Conservation (phyloP, 495 filamentous ascomycete genomes). For the Aspergillus steynii region DNA sequence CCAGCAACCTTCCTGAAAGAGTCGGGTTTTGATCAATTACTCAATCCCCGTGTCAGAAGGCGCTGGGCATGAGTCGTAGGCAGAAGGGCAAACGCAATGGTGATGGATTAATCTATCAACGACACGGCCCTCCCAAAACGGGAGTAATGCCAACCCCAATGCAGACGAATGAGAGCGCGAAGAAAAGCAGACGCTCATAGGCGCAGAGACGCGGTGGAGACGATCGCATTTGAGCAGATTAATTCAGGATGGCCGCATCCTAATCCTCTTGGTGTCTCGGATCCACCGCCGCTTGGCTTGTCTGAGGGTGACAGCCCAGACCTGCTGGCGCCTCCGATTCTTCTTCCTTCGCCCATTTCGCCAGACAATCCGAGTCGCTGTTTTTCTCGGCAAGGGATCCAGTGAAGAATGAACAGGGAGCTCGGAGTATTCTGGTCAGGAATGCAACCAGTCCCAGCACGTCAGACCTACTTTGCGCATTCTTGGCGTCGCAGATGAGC, state of each 20-base stretch:
- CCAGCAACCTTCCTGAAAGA: no score
- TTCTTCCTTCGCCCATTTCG: not conserved
- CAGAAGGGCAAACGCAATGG: not conserved
- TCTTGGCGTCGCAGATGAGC: constrained; percentile 12
- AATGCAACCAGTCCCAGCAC: not conserved
- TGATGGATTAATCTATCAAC: not conserved
- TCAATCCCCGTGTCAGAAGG: not conserved
- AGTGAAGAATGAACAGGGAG: not conserved
- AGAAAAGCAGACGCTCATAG: not conserved
- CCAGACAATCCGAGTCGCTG: not conserved
- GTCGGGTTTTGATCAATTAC: not conserved
- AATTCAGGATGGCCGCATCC: not conserved
- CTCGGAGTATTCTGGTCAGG: not conserved
- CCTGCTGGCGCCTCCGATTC: not conserved
- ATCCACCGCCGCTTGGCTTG: not conserved
- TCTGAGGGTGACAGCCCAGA: not conserved
- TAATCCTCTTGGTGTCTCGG: not conserved
- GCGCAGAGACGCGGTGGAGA: not conserved
- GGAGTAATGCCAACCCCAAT: not conserved
- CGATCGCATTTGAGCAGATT: constrained; percentile 14
- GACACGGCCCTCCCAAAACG: not conserved
- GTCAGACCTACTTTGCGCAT: not conserved
- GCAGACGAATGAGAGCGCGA: not conserved
- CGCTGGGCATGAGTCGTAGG: not conserved
- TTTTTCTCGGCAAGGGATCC: not conserved